phyloP scores from a whole-genome alignment of 805 yeast genomes.

The Blastobotrys attinorum region DNA sequence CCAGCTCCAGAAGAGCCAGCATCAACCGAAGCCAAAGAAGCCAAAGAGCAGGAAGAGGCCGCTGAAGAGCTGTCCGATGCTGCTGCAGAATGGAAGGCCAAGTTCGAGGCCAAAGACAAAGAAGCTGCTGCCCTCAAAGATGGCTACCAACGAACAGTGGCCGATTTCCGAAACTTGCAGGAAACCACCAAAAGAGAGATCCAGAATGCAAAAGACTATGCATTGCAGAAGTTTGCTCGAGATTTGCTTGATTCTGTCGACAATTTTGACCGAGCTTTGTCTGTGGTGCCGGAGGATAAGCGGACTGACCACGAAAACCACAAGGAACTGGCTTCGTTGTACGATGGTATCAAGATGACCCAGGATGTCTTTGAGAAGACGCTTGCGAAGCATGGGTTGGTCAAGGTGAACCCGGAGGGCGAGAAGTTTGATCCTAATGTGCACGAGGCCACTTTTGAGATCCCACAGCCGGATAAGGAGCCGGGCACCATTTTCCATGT shows the following conservation, averaged over 20 bases:
- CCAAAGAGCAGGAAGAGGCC: conserved; percentile 7
- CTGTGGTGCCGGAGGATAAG: conserved; percentile 41
- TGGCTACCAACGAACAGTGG: conserved; percentile 71
- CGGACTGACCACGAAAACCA: conserved; percentile 37
- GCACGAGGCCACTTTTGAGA: conserved; percentile 89
- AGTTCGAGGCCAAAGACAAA: conserved; percentile 44
- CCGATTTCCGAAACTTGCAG: conserved; percentile 89
- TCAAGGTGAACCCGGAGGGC: conserved; percentile 74
- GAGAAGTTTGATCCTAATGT: conserved; percentile 82
- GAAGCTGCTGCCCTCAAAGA: conserved; percentile 79
- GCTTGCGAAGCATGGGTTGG: conserved; percentile 68
- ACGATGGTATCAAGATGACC: conserved; percentile 88
- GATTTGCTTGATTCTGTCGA: conserved; percentile 86
- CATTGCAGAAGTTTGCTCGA: conserved; percentile 84
- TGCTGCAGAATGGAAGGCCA: conserved; percentile 35
- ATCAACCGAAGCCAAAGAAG: conserved; percentile 7
- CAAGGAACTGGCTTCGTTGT: conserved; percentile 61
- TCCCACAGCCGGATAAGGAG: conserved; percentile 78
- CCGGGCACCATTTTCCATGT: conserved; percentile 91
- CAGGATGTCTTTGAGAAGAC: conserved; percentile 81
- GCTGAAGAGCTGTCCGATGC: conserved; percentile 4
- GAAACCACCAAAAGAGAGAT: conserved; percentile 82
- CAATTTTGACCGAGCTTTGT: conserved; percentile 81
- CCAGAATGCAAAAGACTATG: conserved; percentile 82
- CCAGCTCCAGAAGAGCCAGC: not conserved